These are phyloP conservation scores for Piper longum DNA, from an alignment of 164 flowering plant species.

Conservation along the genomic window DNA sequence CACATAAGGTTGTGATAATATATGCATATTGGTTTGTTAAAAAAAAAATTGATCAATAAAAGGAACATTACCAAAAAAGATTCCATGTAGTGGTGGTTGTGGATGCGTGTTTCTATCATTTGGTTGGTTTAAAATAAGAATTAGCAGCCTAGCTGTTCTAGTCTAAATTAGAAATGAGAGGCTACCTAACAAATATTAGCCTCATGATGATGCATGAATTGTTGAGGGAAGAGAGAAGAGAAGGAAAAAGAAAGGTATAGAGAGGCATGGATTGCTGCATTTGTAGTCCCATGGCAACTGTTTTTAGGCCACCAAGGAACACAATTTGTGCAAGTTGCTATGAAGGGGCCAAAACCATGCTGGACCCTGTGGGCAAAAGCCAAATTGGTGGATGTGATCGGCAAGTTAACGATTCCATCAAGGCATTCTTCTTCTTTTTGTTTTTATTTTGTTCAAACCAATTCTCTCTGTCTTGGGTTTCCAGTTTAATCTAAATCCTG, in stretches of 20 bases:
- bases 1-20: not conserved
- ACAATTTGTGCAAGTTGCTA: constrained; percentile 55
- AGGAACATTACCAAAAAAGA: too few species aligned
- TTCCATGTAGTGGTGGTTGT: too few species aligned
- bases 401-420: constrained; percentile 20
- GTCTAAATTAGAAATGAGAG: not conserved
- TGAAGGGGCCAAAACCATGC: constrained; percentile 46
- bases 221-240: constrained; percentile 11
- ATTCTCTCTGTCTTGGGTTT: too few species aligned
- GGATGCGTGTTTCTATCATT: not conserved
- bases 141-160: too few species aligned
- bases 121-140: not conserved
- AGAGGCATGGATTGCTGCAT: constrained; percentile 49
- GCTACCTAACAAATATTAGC: not conserved
- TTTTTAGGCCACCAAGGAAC: constrained; percentile 67
- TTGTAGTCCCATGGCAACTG: constrained; percentile 44
- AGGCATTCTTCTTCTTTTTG: constrained; percentile 19
- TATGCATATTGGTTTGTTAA: not conserved
- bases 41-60: too few species aligned
- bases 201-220: constrained; percentile 10
- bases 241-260: constrained; percentile 10
- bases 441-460: too few species aligned
- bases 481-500: too few species aligned
- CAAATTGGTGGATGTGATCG: constrained; percentile 3
- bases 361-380: constrained; percentile 32